Base-by-base conservation (phyloP, 2,329 filamentous ascomycete genomes). In the Xylaria sp. region DNA sequence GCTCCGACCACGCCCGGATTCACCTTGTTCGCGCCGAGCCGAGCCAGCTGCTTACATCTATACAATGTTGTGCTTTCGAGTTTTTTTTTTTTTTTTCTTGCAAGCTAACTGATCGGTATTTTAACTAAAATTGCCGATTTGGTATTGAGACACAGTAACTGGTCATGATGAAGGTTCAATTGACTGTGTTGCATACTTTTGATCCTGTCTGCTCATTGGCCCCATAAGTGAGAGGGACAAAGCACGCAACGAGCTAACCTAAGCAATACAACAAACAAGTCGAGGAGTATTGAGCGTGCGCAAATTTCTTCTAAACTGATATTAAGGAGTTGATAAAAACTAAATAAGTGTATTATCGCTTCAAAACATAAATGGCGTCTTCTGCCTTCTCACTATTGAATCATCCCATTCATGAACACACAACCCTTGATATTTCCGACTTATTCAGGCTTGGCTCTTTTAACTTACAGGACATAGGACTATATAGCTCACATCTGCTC, bases 1-100 rank as follows among this genome's bases (percentile, higher is more conserved):
- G 49, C 66, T 66, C 63, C 66, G 66, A 66, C 46, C 63, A 51
- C 20, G 38, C 26, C 51, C 46, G 63, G 46, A 13, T 54, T 26
- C 6, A 31, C 0, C 15, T 31, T 31, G 26, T 53, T 53, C 26
- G 26, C 49, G 49, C 49, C 49, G 49, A 53, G 51, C 38, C 31
- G 26, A 28, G 46, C 13, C n/a, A 31, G 31, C 15, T 17, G 42
- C 57, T 59, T 48, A 48, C 57, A 20, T 38, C 38, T 17, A 20
- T 38, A 38, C 10, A 36, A 11, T n/a, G 17, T 28, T 51, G 11
- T 26, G 44, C 11, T 26, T 31, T n/a, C 7, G 6, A 3, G 15
- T 28, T n/a, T n/a, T 15, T 53, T 33, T n/a, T 28, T n/a, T 11
- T 7, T 53, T 53, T n/a, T 53, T 33, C 48, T 53, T 15, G 13